These are phyloP conservation scores for Westerdykella ornata DNA, from an alignment of 2,329 filamentous ascomycete genomes.

Conservation along the genomic window DNA sequence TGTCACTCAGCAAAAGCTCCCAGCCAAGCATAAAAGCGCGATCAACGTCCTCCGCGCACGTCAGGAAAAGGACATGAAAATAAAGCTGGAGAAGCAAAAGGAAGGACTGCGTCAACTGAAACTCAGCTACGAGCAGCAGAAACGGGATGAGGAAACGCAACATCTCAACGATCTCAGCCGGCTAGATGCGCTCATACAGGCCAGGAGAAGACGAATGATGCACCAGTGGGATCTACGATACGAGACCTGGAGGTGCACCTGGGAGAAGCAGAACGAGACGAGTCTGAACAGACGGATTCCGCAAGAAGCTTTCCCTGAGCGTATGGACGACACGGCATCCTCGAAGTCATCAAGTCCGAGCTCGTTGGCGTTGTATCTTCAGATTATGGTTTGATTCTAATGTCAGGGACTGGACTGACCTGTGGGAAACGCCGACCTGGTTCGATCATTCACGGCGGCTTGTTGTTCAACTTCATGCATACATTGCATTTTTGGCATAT, in stretches of 20 bases:
- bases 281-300: constrained; percentile 18
- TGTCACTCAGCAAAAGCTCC: constrained; percentile 35
- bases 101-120: constrained; percentile 35
- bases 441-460: too few relatives aligned
- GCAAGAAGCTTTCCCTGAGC: constrained; percentile 27
- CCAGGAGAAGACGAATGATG: constrained; percentile 26
- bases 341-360: constrained; percentile 14
- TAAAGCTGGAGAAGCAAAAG: constrained; percentile 35
- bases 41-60: constrained; percentile 44
- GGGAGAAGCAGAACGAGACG: constrained; percentile 25
- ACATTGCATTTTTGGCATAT: too few relatives aligned
- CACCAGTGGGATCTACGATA: constrained; percentile 38
- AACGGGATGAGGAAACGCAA: constrained; percentile 26
- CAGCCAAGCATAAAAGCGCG: constrained; percentile 39
- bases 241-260: constrained; percentile 36
- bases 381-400: too few relatives aligned
- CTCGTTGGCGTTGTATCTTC: constrained; percentile 12
- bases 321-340: constrained; percentile 8
- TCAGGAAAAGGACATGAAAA: constrained; percentile 37
- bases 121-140: constrained; percentile 29
- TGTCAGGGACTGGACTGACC: too few relatives aligned
- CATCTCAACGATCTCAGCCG: constrained; percentile 30
- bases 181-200: constrained; percentile 29
- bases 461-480: too few relatives aligned
- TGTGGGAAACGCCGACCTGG: too few relatives aligned